phyloP scores from a whole-genome alignment of 306 rosid genomes.

The Cicer cuneatum region DNA sequence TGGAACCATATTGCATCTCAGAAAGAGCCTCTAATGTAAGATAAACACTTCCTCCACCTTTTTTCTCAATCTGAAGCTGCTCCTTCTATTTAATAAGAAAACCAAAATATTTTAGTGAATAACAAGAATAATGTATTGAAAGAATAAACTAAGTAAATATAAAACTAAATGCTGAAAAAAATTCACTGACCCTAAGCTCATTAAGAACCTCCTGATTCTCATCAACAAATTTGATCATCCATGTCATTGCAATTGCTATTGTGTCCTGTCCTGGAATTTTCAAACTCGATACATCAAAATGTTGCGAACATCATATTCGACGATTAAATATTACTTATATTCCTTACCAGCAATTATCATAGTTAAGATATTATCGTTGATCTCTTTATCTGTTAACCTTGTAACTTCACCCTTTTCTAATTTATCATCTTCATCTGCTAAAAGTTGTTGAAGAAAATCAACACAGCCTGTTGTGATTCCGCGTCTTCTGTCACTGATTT shows the following conservation, averaged over 20 bases:
- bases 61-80: slow-evolving; percentile 56
- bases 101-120: neutral
- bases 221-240: slow-evolving; percentile 89
- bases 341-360: slow-evolving; percentile 80
- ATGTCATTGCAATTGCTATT: slow-evolving; percentile 78
- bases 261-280: slow-evolving; percentile 73
- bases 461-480: slow-evolving; percentile 38
- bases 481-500: slow-evolving; percentile 63
- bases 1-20: slow-evolving; percentile 74
- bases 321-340: neutral
- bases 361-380: slow-evolving; percentile 80
- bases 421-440: slow-evolving; percentile 47
- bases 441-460: slow-evolving; percentile 67
- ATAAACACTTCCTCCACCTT: slow-evolving; percentile 28
- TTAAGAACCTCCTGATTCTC: slow-evolving; percentile 69
- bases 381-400: slow-evolving; percentile 64
- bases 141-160: neutral
- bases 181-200: slow-evolving; percentile 56
- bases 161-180: neutral
- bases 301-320: neutral
- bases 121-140: slow-evolving; percentile 3
- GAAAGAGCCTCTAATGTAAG: slow-evolving; percentile 67
- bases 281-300: neutral
- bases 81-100: slow-evolving; percentile 62
- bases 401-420: slow-evolving; percentile 33